phyloP scores from a whole-genome alignment of 495 filamentous ascomycete species.

The Trichoderma orchidacearum region DNA sequence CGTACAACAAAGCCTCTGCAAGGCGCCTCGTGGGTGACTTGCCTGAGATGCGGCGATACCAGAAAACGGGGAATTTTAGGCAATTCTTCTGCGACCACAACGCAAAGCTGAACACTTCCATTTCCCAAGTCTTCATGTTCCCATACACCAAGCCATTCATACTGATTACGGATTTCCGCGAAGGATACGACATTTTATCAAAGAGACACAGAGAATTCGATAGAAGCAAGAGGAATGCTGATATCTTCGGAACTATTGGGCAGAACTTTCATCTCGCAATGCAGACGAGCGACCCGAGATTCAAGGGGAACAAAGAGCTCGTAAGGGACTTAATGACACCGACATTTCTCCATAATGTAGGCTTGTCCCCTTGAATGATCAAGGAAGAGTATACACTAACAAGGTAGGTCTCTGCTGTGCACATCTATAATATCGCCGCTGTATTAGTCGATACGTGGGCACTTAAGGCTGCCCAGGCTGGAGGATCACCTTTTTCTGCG shows the following conservation, averaged over 20 bases:
- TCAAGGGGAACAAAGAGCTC: constrained; percentile 19
- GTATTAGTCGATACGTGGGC: constrained; percentile 22
- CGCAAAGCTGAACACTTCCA: not conserved
- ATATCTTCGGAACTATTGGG: constrained; percentile 13
- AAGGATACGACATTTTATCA: constrained; percentile 25
- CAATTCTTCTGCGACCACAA: not conserved
- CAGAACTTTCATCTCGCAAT: constrained; percentile 18
- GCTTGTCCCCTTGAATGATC: not conserved
- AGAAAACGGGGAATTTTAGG: constrained; percentile 12
- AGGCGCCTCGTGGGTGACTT: constrained; percentile 6
- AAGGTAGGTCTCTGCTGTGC: constrained; percentile 14
- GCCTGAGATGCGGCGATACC: constrained; percentile 15
- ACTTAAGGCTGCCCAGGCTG: constrained; percentile 14
- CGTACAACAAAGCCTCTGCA: constrained; percentile 19
- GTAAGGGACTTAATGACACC: constrained; percentile 26
- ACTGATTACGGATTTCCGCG: constrained; percentile 21
- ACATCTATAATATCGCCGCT: constrained; percentile 13
- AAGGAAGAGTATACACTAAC: not conserved
- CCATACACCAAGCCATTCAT: constrained; percentile 22
- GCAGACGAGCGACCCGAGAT: constrained; percentile 11
- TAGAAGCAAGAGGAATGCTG: constrained; percentile 10
- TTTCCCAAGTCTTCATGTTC: constrained; percentile 13
- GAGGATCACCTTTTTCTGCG: constrained; percentile 19
- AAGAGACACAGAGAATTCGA: constrained; percentile 28
- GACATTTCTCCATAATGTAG: constrained; percentile 14